Percentiles rank a stretch among this genome's conserved stretches.
These are phyloP conservation scores for Entomortierella beljakovae DNA, from an alignment of 192 early-diverging fungal species.

Conservation along the genomic window DNA sequence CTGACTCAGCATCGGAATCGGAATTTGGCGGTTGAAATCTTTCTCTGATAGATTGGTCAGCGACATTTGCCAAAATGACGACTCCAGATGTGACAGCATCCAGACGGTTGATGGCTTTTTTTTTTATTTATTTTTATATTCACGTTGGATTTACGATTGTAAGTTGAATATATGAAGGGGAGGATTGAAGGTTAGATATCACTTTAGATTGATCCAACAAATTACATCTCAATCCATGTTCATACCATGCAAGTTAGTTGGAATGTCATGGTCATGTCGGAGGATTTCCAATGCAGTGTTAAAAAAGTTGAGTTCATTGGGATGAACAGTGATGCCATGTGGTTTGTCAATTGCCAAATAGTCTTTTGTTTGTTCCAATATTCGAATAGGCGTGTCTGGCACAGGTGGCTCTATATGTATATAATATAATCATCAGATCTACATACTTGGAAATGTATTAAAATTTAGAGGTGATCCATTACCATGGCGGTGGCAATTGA, in stretches of 20 bases:
- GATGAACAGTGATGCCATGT: conserved; percentile 47
- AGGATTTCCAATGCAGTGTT: conserved; percentile 51
- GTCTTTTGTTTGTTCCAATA: conserved; percentile 37
- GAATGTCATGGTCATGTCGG: conserved; percentile 41
- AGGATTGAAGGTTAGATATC: no score
- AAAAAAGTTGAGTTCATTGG: conserved; percentile 43
- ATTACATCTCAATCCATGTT: no score
- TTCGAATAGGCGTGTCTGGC: conserved; percentile 32
- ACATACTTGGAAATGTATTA: neutral
- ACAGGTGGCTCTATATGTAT: conserved; percentile 31
- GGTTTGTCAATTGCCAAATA: conserved; percentile 49
- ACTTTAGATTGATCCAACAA: no score
- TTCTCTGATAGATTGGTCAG: conserved; percentile 22
- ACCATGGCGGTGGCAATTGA: conserved; percentile 49
- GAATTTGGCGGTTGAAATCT: conserved; percentile 29
- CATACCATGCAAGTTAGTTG: conserved; percentile 46
- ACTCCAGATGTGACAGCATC: conserved; percentile 48
- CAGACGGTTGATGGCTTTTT: conserved; percentile 34
- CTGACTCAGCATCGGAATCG: neutral
- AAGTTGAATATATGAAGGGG: no score
- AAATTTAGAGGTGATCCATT: neutral
- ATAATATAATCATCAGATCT: neutral
- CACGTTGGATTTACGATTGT: no score
- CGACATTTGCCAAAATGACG: conserved; percentile 47
- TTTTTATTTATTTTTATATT: no score